A percentile compares a stretch with the other conserved stretches of the same genome.
Evolutionary conservation across 805 yeast species (phyloP).

Genomic region (Pichia californica): DNA sequence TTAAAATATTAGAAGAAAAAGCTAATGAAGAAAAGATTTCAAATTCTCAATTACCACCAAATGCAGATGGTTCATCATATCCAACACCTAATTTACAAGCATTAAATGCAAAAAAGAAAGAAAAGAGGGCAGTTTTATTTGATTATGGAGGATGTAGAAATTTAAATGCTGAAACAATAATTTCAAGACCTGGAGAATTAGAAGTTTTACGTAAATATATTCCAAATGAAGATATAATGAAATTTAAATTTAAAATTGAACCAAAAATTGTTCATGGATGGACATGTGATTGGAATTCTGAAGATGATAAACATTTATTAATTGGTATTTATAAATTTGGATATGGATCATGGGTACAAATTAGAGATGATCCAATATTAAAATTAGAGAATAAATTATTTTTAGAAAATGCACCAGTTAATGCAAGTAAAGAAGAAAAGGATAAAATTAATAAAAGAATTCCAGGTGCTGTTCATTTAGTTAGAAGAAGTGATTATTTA

Average conservation of each 20-base stretch:
- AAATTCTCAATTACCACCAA: slow-evolving; percentile 26
- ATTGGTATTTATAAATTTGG: slow-evolving; percentile 91
- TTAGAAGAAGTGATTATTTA: slow-evolving; percentile 86
- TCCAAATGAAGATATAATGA: slow-evolving; percentile 49
- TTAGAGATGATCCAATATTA: slow-evolving; percentile 90
- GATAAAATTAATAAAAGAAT: slow-evolving; percentile 49
- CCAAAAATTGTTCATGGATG: slow-evolving; percentile 87
- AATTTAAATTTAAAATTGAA: slow-evolving; percentile 51
- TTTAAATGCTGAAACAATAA: slow-evolving; percentile 81
- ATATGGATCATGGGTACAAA: slow-evolving; percentile 90
- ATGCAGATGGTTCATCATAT: slow-evolving; percentile 22
- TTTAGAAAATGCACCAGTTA: slow-evolving; percentile 39
- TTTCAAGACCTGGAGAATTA: slow-evolving; percentile 84
- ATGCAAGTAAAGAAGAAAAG: slow-evolving; percentile 32
- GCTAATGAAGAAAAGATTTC: slow-evolving; percentile 49
- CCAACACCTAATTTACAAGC: slow-evolving; percentile 32
- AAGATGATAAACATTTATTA: slow-evolving; percentile 80
- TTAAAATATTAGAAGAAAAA: slow-evolving; percentile 53
- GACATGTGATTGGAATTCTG: slow-evolving; percentile 79
- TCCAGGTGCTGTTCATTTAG: slow-evolving; percentile 89
- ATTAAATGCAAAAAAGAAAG: slow-evolving; percentile 55
- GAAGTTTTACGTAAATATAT: slow-evolving; percentile 48
- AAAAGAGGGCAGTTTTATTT: slow-evolving; percentile 83
- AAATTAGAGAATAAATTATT: slow-evolving; percentile 81
- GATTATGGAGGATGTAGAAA: slow-evolving; percentile 84